Base-by-base conservation (phyloP, 768 basidiomycete genomes). In the Lactifluus subvellereus region DNA sequence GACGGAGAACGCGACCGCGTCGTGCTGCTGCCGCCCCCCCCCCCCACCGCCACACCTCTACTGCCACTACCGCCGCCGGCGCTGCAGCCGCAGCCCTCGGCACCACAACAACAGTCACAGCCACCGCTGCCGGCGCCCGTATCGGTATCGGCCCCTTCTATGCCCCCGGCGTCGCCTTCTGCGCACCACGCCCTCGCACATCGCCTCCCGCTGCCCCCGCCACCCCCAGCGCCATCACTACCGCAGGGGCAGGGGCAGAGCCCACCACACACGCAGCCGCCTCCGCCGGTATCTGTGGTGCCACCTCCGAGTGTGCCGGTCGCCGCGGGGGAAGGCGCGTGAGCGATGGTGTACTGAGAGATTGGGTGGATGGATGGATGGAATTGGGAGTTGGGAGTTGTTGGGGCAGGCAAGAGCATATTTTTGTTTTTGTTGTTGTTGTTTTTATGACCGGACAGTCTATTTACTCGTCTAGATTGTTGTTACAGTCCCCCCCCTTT, bases 1-100 rank as follows among this genome's bases (percentile, higher is more conserved):
- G 65, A 63, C n/a, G 65, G 61, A 1, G 63, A 55, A 4, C 59
- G 63, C 8, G 64, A 54, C 20, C 65, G 62, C 32, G 48, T 58
- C 8, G 57, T 64, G 7, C 43, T 55, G 6, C 62, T 47, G 4
- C 52, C 45, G 20, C 51, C 54, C 8, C 47, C 59, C 0, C 59
- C 38, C 56, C 37, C 9, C 58, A n/a, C n/a, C n/a, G n/a, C n/a
- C n/a, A n/a, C 52, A 5, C 9, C 56, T 7, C 33, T 18, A 0
- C 32, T 48, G 0, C 6, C 37, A 4, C 27, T 16, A 1, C 61
- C 20, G 38, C 49, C 57, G 0, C 32, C 53, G 4, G 18, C 56
- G 14, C 48, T 49, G 6, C 58, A 27, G 27, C 27, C 27, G 2
- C 27, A 27, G 27, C 27, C 27, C 27, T 27, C 27, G 27, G 27